Evolutionary conservation across 2,329 filamentous ascomycete genomes (phyloP).

Genomic region (Bipolaris bicolor): DNA sequence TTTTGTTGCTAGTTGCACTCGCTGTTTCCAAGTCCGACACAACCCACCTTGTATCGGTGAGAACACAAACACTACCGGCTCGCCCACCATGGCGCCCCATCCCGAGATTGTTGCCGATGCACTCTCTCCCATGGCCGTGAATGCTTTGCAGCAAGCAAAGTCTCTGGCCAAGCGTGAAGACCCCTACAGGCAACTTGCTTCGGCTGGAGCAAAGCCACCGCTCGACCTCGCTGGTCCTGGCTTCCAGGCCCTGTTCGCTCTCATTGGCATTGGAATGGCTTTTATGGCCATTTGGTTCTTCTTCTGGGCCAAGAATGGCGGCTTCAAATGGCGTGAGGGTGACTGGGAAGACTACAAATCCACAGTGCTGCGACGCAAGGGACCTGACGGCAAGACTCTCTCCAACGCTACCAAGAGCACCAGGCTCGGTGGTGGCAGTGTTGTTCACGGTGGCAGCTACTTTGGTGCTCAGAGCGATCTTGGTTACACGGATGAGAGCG

Average conservation of each 20-base stretch:
- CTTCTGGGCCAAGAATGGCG: conserved; percentile 93
- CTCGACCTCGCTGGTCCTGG: conserved; percentile 58
- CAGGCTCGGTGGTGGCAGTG: conserved; percentile 82
- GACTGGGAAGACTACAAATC: conserved; percentile 99
- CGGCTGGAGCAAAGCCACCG: conserved; percentile 46
- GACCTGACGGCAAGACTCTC: conserved; percentile 85
- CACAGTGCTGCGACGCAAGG: conserved; percentile 86
- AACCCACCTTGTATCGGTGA: conserved; percentile 8
- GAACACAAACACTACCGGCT: conserved; percentile 15
- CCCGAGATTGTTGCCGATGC: conserved; percentile 33
- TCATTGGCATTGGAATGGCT: conserved; percentile 80
- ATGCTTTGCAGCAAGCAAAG: conserved; percentile 37
- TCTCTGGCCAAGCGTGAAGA: conserved; percentile 38
- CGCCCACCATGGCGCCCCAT: conserved; percentile 40
- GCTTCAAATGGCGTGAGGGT: conserved; percentile 80
- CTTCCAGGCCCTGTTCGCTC: conserved; percentile 83
- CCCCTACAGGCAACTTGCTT: conserved; percentile 30
- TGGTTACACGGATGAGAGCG: conserved; percentile 55
- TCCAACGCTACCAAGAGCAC: conserved; percentile 83
- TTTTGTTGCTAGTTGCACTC: conserved; percentile 24
- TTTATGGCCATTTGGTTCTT: conserved; percentile 91
- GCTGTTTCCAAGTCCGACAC: conserved; percentile 3
- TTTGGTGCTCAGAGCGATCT: conserved; percentile 44
- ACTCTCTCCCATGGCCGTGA: conserved; percentile 41
- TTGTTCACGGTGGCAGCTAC: conserved; percentile 69